These are phyloP conservation scores for Trichoderma hamatum DNA, from an alignment of 2,329 filamentous ascomycete genomes.

Conservation along the genomic window DNA sequence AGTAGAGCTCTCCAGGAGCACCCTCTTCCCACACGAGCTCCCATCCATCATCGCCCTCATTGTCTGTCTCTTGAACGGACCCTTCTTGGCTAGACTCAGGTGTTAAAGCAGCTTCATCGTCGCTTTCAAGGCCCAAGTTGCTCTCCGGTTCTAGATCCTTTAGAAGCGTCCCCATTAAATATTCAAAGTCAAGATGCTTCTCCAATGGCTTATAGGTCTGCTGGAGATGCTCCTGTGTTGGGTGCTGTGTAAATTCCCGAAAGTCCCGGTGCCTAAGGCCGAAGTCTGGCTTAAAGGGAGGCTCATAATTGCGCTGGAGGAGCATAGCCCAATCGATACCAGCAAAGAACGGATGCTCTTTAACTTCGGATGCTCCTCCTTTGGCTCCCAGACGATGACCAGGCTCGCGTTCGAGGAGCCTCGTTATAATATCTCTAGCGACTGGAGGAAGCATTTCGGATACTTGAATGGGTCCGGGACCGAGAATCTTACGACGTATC, in stretches of 20 bases:
- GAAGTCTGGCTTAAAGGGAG: conserved; percentile 17
- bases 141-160: neutral
- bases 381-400: neutral
- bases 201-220: too few relatives aligned
- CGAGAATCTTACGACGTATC: conserved; percentile 4
- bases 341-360: conserved; percentile 20
- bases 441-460: neutral
- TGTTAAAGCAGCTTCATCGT: neutral
- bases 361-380: conserved; percentile 8
- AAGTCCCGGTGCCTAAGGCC: neutral
- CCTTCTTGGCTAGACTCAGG: neutral
- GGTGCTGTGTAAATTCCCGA: neutral
- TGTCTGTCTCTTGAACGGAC: neutral
- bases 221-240: neutral
- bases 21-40: conserved; percentile 5
- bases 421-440: neutral
- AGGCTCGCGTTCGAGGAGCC: conserved; percentile 6
- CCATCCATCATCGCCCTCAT: neutral
- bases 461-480: neutral
- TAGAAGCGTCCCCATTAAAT: too few relatives aligned
- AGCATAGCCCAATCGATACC: conserved; percentile 17
- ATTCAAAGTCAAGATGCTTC: too few relatives aligned
- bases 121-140: neutral
- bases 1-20: neutral
- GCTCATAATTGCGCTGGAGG: conserved; percentile 1